phyloP scores from a whole-genome alignment of 306 rosid species.

The Luffa aegyptiaca region DNA sequence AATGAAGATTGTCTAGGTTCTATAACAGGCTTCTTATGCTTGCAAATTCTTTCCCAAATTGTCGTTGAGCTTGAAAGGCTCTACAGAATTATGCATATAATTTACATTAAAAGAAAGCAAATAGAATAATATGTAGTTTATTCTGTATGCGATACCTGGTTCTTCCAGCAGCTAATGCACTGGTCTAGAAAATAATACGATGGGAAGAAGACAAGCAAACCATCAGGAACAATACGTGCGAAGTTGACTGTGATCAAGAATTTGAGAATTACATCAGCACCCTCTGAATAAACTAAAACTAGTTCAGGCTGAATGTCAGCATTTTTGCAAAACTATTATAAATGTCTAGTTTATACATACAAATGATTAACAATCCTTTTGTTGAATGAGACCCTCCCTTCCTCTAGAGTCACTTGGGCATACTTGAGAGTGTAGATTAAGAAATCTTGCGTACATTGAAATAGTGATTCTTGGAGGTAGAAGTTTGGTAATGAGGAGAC shows the following conservation, averaged over 20 bases:
- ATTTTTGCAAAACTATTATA: not conserved
- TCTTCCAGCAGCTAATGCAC: conserved; percentile 79
- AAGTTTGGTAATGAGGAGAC: not conserved
- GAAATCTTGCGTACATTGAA: not conserved
- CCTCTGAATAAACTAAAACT: conserved; percentile 1
- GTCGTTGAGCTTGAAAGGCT: conserved; percentile 54
- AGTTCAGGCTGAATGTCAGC: not conserved
- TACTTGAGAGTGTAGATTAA: not conserved
- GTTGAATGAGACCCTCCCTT: not conserved
- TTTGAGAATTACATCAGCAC: not conserved
- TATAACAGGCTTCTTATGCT: conserved; percentile 85
- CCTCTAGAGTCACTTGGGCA: not conserved
- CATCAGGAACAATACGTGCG: conserved; percentile 91
- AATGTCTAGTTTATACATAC: not conserved
- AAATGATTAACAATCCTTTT: not conserved
- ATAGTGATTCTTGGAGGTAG: not conserved
- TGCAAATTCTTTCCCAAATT: conserved; percentile 90
- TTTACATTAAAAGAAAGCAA: conserved; percentile 14
- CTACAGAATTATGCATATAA: conserved; percentile 31
- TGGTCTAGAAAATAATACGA: conserved; percentile 90
- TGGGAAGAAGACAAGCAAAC: conserved; percentile 90
- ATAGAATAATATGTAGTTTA: conserved; percentile 12
- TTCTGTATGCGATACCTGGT: conserved; percentile 30
- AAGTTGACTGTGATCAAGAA: conserved; percentile 69
- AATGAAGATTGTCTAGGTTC: conserved; percentile 86